Conservation (phyloP, 768 basidiomycete genomes). For the Auriculariales sp. region DNA sequence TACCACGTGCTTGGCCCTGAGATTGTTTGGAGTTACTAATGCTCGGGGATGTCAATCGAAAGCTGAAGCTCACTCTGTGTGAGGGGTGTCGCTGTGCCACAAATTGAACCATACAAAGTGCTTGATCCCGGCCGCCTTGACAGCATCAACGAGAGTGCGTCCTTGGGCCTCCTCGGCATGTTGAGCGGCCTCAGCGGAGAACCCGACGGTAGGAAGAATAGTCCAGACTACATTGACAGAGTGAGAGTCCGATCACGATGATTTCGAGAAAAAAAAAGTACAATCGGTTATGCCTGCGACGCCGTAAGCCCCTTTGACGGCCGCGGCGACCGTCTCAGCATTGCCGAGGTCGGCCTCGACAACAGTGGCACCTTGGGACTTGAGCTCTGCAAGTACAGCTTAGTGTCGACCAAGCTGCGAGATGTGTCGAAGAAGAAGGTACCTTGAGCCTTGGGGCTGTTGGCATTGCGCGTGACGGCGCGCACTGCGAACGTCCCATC, state of each 20-base stretch:
- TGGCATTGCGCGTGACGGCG: conserved; percentile 18
- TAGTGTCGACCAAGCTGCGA: not conserved
- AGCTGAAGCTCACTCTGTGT: not conserved
- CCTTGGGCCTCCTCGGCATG: conserved; percentile 9
- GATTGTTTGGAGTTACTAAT: not conserved
- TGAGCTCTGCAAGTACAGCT: conserved; percentile 1
- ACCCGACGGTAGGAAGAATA: not conserved
- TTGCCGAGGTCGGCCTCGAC: conserved; percentile 13
- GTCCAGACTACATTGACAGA: not conserved
- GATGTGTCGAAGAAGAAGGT: not conserved
- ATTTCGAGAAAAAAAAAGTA: not conserved
- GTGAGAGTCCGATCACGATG: not conserved
- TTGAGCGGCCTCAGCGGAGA: not conserved
- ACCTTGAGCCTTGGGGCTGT: conserved; percentile 14
- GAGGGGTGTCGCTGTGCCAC: conserved; percentile 1
- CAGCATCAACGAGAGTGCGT: conserved; percentile 9
- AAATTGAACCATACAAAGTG: conserved; percentile 8
- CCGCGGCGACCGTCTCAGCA: conserved; percentile 13
- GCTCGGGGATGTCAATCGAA: too few species aligned
- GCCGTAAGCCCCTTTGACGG: conserved; percentile 16
- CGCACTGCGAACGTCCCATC: conserved; percentile 21
- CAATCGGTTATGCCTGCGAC: conserved; percentile 17
- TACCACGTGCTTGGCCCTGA: not conserved
- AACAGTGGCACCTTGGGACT: conserved; percentile 8
- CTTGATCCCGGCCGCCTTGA: conserved; percentile 7